Percentiles rank a stretch among this genome's conserved stretches.
Conservation (phyloP, 768 basidiomycete species). For the Termitomyces sp. region DNA sequence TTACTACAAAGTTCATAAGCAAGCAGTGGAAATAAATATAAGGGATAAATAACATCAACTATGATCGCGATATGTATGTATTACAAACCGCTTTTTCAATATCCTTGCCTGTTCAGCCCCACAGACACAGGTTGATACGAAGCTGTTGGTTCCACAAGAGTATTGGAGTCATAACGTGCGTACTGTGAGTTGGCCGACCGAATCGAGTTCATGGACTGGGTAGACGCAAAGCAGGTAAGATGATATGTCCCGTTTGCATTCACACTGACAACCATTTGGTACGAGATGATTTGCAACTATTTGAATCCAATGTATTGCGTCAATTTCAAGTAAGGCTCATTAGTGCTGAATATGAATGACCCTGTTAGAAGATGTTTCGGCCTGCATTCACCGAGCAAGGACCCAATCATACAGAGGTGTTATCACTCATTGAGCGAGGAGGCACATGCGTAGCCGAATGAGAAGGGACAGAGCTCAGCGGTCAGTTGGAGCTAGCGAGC, state of each 20-base stretch:
- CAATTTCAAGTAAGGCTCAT: not conserved
- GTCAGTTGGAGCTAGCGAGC: not conserved
- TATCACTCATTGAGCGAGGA: not conserved
- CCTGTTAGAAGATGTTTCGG: not conserved
- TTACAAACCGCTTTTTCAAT: not conserved
- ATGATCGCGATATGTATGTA: not conserved
- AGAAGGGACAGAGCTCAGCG: constrained; percentile 2
- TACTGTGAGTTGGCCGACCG: constrained; percentile 9
- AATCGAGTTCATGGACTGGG: constrained; percentile 6
- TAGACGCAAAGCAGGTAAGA: constrained; percentile 5
- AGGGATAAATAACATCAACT: no score
- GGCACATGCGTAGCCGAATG: not conserved
- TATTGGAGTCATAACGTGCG: not conserved
- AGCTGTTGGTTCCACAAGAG: constrained; percentile 7
- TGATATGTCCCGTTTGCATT: not conserved
- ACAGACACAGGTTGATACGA: not conserved
- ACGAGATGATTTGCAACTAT: not conserved
- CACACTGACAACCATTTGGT: not conserved
- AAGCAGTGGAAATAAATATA: not conserved
- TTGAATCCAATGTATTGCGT: constrained; percentile 5
- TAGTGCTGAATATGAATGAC: not conserved
- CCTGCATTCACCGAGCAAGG: not conserved
- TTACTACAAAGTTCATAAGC: not conserved
- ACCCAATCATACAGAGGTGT: constrained; percentile 1
- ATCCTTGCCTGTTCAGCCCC: not conserved